Base-by-base conservation (phyloP, 2,329 filamentous ascomycete genomes). In the Calonectria pteridis region DNA sequence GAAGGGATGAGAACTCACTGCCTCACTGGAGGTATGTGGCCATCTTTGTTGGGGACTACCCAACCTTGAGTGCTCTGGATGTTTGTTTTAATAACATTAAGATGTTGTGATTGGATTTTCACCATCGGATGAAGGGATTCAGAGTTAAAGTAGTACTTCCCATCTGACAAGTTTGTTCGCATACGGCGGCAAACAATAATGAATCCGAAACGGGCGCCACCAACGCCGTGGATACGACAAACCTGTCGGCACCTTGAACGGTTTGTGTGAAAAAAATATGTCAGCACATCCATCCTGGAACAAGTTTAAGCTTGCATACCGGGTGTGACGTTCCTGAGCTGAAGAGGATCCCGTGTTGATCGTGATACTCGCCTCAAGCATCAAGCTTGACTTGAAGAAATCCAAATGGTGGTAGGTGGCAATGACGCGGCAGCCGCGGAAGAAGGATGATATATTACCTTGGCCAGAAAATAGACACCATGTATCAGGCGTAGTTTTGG, bases 191-290 rank as follows among this genome's bases (percentile, higher is more conserved):
- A 59, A 37, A 37, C 13, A 4, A 9, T n/a, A 58, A 37, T 59
- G 55, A 59, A 59, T 59, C 23, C n/a, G 55, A 59, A 59, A 59
- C 55, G 31, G n/a, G 55, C 11, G 43, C n/a, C 43, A 46, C n/a
- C n/a, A 46, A 23, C 43, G 23, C 20, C 43, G n/a, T 46, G 43
- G 43, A 46, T 46, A 46, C 43, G 18, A n/a, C 2, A n/a, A n/a
- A n/a, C 9, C 20, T 23, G 40, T 43, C 7, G 43, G n/a, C 43
- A 46, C n/a, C 7, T 13, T 3, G 10, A 9, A 46, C 20, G n/a
- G 18, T 23, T 46, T n/a, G n/a, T n/a, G 43, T 46, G 43, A 13
- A 46, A 46, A n/a, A 23, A 23, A 11, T 3, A 23, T 46, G 43
- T 46, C 20, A 37, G 23, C n/a, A 37, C 33, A 35, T n/a, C 31